These are phyloP conservation scores for Taphrina sp. DNA, from an alignment of 1,139 yeast species.

Conservation along the genomic window DNA sequence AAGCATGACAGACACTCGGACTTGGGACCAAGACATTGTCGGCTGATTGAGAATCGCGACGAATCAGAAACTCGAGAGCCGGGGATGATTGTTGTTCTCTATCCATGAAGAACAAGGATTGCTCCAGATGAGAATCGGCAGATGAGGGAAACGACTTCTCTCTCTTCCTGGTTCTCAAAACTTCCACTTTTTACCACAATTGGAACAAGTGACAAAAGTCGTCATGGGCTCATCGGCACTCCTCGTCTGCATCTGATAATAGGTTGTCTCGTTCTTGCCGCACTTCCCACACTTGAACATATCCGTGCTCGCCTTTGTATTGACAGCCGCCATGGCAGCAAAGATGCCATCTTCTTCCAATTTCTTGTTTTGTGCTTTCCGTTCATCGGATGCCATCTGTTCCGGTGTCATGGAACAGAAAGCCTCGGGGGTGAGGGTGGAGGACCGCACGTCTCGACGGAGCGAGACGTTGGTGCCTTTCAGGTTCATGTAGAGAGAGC, in stretches of 20 bases:
- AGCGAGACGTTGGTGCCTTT: conserved; percentile 87
- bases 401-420: conserved; percentile 81
- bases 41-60: too few relatives aligned
- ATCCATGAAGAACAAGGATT: too few relatives aligned
- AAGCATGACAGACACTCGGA: too few relatives aligned
- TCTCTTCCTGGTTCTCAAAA: too few relatives aligned
- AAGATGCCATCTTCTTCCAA: conserved; percentile 84
- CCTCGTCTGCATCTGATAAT: conserved; percentile 96
- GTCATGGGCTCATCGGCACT: conserved; percentile 99
- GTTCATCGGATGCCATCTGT: conserved; percentile 87
- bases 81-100: too few relatives aligned
- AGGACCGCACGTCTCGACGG: conserved; percentile 63
- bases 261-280: conserved; percentile 92
- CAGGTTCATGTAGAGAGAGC: conserved; percentile 79
- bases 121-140: too few relatives aligned
- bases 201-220: conserved; percentile 75
- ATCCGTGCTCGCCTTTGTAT: conserved; percentile 92
- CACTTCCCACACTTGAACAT: conserved; percentile 97
- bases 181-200: too few relatives aligned
- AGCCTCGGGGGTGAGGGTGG: conserved; percentile 61
- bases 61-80: too few relatives aligned
- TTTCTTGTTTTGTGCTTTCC: conserved; percentile 80
- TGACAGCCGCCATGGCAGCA: conserved; percentile 98
- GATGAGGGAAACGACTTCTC: too few relatives aligned
- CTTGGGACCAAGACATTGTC: too few relatives aligned